Percentiles rank a stretch among this genome's conserved stretches.
Evolutionary conservation across 352 stramenopile genomes (phyloP).

Genomic region (Pythium apleroticum): DNA sequence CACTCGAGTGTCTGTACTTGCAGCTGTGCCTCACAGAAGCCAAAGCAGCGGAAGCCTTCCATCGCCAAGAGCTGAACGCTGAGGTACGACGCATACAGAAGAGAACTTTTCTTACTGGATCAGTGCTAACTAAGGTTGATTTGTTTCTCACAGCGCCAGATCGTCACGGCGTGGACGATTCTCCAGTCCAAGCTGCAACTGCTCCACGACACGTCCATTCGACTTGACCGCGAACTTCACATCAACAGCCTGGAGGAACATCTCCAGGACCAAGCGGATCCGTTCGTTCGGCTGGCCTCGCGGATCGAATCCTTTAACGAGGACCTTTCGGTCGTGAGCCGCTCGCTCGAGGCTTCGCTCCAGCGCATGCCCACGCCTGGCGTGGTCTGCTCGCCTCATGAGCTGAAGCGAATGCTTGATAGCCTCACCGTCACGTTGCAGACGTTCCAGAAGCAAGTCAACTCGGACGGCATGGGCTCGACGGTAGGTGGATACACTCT

Average conservation of each 20-base stretch:
- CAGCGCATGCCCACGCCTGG: slow-evolving; percentile 39
- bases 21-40: slow-evolving; percentile 54
- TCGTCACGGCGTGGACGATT: slow-evolving; percentile 39
- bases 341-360: slow-evolving; percentile 35
- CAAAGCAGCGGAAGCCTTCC: slow-evolving; percentile 37
- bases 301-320: slow-evolving; percentile 18
- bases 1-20: slow-evolving; percentile 49
- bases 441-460: slow-evolving; percentile 29
- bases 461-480: slow-evolving; percentile 24
- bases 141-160: slow-evolving; percentile 37
- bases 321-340: slow-evolving; percentile 29
- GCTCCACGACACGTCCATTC: slow-evolving; percentile 41
- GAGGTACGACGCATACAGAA: slow-evolving; percentile 33
- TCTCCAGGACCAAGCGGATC: slow-evolving; percentile 26
- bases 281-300: slow-evolving; percentile 27
- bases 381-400: slow-evolving; percentile 22
- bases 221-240: slow-evolving; percentile 43
- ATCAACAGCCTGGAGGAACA: slow-evolving; percentile 28
- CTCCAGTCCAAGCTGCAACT: slow-evolving; percentile 55
- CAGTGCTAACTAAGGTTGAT: no score
- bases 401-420: slow-evolving; percentile 39
- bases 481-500: no score
- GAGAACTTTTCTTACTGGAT: no score
- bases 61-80: slow-evolving; percentile 42
- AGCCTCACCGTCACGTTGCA: slow-evolving; percentile 31